phyloP scores from a whole-genome alignment of 208 protist species.

The Trypanosoma boissoni region DNA sequence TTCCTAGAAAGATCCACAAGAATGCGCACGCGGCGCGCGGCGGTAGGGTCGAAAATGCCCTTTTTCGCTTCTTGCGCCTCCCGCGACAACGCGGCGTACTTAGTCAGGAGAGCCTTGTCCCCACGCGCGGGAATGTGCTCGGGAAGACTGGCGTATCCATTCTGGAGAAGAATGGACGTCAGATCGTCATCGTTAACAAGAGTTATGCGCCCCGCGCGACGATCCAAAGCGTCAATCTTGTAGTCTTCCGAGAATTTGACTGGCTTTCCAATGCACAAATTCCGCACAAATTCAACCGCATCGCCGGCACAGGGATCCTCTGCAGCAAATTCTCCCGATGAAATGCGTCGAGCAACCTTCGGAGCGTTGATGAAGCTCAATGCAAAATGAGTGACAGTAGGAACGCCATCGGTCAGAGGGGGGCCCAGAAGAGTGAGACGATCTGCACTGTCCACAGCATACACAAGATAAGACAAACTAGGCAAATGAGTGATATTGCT shows the following conservation, averaged over 20 bases:
- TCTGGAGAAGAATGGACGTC: constrained; percentile 60
- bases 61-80: constrained; percentile 50
- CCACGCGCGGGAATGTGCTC: constrained; percentile 52
- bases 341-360: constrained; percentile 51
- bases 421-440: constrained; percentile 74
- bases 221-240: constrained; percentile 76
- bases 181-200: constrained; percentile 58
- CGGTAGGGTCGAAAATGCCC: constrained; percentile 68
- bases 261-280: constrained; percentile 79
- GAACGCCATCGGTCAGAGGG: constrained; percentile 39
- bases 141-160: constrained; percentile 65
- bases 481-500: too few relatives aligned
- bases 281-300: constrained; percentile 81
- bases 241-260: constrained; percentile 87
- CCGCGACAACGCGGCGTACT: constrained; percentile 50
- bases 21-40: constrained; percentile 52
- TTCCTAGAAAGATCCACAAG: constrained; percentile 47
- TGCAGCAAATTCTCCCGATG: constrained; percentile 54
- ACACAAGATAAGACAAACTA: constrained; percentile 82
- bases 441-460: constrained; percentile 83
- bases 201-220: constrained; percentile 66
- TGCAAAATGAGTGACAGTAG: constrained; percentile 69
- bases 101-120: constrained; percentile 66
- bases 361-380: constrained; percentile 87
- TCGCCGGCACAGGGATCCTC: constrained; percentile 89